These are phyloP conservation scores for Vaucheria bursata DNA, from an alignment of 352 stramenopile species.

Conservation along the genomic window DNA sequence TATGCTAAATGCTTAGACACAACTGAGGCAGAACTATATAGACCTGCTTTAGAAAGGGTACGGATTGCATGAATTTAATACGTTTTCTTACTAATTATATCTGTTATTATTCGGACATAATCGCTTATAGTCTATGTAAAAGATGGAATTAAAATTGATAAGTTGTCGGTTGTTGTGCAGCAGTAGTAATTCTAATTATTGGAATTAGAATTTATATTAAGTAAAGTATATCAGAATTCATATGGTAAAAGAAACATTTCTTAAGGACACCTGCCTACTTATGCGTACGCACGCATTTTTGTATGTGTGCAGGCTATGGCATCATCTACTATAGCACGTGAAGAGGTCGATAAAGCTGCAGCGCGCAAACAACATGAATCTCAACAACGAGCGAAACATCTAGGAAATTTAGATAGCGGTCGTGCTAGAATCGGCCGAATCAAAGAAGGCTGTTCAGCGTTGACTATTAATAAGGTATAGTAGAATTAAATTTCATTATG, in stretches of 20 bases:
- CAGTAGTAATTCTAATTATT: no score
- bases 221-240: no score
- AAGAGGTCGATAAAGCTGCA: constrained; percentile 4
- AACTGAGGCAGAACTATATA: constrained; percentile 13
- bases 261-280: no score
- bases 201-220: no score
- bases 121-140: not conserved
- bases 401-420: constrained; percentile 15
- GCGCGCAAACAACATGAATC: constrained; percentile 18
- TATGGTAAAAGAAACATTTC: no score
- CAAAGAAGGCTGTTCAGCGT: not conserved
- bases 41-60: constrained; percentile 12
- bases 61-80: not conserved
- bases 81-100: not conserved
- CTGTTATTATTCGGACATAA: not conserved
- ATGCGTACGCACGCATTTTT: no score
- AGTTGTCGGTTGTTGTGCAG: no score
- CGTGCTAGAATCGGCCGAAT: constrained; percentile 13
- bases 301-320: not conserved
- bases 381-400: constrained; percentile 16
- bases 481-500: no score
- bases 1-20: constrained; percentile 16
- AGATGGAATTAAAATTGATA: no score
- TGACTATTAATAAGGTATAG: constrained; percentile 13
- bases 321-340: not conserved